A percentile compares a stretch with the other conserved stretches of the same genome.
phyloP scores from a whole-genome alignment of 2,329 filamentous ascomycete genomes.

The Pyrenochaeta sp. region DNA sequence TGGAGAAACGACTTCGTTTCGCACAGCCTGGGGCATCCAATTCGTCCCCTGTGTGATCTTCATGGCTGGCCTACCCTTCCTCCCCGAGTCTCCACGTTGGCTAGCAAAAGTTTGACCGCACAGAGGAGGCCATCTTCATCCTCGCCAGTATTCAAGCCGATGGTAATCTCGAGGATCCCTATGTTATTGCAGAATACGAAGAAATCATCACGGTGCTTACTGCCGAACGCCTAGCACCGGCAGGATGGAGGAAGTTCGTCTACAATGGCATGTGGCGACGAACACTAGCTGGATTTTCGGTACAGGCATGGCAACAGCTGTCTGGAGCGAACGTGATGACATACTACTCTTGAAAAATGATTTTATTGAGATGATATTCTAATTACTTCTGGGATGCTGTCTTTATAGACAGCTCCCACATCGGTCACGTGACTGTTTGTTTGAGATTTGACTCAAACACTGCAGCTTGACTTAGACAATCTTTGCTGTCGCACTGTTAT shows the following conservation, averaged over 20 bases:
- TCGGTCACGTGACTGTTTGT: no score
- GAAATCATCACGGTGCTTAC: conserved; percentile 55
- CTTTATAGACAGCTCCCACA: no score
- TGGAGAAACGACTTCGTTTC: conserved; percentile 51
- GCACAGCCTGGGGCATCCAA: conserved; percentile 58
- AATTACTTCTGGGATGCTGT: no score
- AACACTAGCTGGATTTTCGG: conserved; percentile 63
- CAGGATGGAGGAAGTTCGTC: conserved; percentile 56
- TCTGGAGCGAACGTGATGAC: conserved; percentile 51
- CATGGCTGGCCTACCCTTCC: conserved; percentile 55
- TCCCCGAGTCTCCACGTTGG: conserved; percentile 59
- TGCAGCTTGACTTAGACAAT: no score
- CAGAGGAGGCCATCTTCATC: conserved; percentile 55
- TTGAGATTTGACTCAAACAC: no score
- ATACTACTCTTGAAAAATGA: no score
- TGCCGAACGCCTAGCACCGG: conserved; percentile 50
- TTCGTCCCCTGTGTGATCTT: conserved; percentile 57
- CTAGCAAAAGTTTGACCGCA: conserved; percentile 58
- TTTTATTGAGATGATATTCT: no score
- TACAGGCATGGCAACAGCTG: conserved; percentile 66
- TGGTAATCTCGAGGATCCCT: conserved; percentile 56
- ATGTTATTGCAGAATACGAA: conserved; percentile 59
- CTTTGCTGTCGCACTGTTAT: no score
- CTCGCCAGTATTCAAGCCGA: conserved; percentile 57
- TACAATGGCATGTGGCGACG: conserved; percentile 67